Evolutionary conservation across 2,329 filamentous ascomycete genomes (phyloP).

Genomic region (Colletotrichum tropicicola): DNA sequence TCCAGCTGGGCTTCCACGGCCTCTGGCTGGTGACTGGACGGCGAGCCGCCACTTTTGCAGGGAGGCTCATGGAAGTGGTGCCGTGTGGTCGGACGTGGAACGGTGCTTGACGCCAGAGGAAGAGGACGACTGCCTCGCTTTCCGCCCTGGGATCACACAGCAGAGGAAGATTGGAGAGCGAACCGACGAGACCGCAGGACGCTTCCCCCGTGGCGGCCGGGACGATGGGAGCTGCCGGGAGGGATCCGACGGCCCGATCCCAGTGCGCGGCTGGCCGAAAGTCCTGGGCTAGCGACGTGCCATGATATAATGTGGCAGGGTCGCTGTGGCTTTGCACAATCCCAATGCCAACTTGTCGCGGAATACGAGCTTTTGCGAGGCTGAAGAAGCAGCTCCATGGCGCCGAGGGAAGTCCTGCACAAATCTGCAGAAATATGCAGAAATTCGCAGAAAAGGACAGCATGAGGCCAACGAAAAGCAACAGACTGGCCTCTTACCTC

Average conservation of each 20-base stretch:
- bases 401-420: too few species aligned
- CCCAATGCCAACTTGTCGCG: not conserved
- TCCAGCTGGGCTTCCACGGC: not conserved
- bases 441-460: too few species aligned
- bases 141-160: too few species aligned
- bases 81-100: not conserved
- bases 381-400: too few species aligned
- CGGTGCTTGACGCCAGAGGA: not conserved
- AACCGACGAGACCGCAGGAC: too few species aligned
- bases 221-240: not conserved
- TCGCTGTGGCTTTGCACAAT: constrained; percentile 5
- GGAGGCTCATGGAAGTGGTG: not conserved
- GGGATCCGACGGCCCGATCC: not conserved
- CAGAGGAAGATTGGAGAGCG: too few species aligned
- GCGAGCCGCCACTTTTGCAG: constrained; percentile 9
- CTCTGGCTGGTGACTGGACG: not conserved
- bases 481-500: too few species aligned
- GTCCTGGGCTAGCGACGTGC: constrained; percentile 1
- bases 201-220: too few species aligned
- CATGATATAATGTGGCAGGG: constrained; percentile 2
- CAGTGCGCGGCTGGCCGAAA: not conserved
- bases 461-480: too few species aligned
- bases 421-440: too few species aligned
- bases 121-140: too few species aligned
- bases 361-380: too few species aligned